Evolutionary conservation across 2,329 filamentous ascomycete species (phyloP).

Genomic region (Mollisia scopiformis): DNA sequence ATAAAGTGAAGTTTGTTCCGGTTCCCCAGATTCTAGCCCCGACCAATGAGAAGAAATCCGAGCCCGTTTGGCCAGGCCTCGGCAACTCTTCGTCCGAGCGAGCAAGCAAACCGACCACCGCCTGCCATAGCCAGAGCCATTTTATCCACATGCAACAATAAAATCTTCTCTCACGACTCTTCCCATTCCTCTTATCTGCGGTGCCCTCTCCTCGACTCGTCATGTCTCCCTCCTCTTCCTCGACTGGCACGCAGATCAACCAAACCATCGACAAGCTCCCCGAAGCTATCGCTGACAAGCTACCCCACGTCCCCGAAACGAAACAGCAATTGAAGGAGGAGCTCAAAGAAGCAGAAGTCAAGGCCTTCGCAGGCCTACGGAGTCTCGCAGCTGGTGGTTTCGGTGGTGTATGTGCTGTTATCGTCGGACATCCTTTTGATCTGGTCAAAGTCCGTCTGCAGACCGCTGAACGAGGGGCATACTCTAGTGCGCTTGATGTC

Average conservation of each 20-base stretch:
- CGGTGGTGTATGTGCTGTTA: conserved; percentile 88
- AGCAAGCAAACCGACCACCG: too few relatives aligned
- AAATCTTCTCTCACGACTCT: neutral
- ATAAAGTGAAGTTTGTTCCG: too few relatives aligned
- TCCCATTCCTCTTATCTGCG: neutral
- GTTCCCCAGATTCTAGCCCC: neutral
- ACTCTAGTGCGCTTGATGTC: conserved; percentile 88
- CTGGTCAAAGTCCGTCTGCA: conserved; percentile 97
- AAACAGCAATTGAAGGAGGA: conserved; percentile 38
- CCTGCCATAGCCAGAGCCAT: too few relatives aligned
- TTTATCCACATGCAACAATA: neutral
- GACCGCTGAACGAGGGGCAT: conserved; percentile 92
- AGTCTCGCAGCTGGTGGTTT: conserved; percentile 90
- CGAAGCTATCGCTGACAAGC: conserved; percentile 28
- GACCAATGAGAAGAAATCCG: neutral
- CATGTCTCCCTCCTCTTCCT: conserved; percentile 31
- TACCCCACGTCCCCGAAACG: conserved; percentile 37
- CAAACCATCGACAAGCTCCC: conserved; percentile 33
- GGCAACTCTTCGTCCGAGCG: neutral
- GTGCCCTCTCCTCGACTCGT: conserved; percentile 7
- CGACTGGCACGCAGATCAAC: conserved; percentile 31
- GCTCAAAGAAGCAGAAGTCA: conserved; percentile 30
- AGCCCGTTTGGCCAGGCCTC: neutral
- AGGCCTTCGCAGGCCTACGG: conserved; percentile 64
- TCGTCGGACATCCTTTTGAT: conserved; percentile 96